Base-by-base conservation (phyloP, 2,329 filamentous ascomycete species). In the Hypoxylon sp. region DNA sequence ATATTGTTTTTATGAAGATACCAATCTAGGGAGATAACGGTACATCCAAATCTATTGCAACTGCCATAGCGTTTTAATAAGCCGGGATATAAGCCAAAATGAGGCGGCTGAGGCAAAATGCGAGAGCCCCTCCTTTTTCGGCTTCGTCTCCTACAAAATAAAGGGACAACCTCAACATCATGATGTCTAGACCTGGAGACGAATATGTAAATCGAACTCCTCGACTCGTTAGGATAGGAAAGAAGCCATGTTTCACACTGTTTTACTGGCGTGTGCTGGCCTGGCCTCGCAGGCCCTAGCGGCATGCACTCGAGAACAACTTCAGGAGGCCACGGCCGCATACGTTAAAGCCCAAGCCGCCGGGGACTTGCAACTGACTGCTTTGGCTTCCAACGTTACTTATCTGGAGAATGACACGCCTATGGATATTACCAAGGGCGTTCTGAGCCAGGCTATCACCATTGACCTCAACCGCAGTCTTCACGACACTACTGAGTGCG, bases 401-500 rank as follows among this genome's bases (percentile, higher is more conserved):
- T 80, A 79, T 61, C 53, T 75, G 1, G 78, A 81, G 67, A 81
- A 81, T 67, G 78, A 80, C 71, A 70, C 68, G 14, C 54, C 69
- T 1, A 26, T 70, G 5, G 67, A 71, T 26, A 70, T 78, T 14
- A 46, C 61, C 48, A 66, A 63, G 19, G 74, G 77, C 1, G 66
- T 80, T 0, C 69, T 81, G 8, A 70, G 70, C 26, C 67, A 75
- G 66, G 68, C 76, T 5, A 72, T 82, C 31, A 74, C 69, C 24
- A 74, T 80, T 55, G 79, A 80, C 64, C 76, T 79, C 71, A 75
- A 76, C 66, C 78, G 78, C 64, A 80, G 77, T 63, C 76, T 77
- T 51, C 70, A 77, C 66, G 80, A 81, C 75, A 74, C 74, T 3
- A 74, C 74, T 5, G 70, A 70, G 42, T 82, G 80, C 71, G 79